A percentile compares a stretch with the other conserved stretches of the same genome.
Evolutionary conservation across 2,329 filamentous ascomycete species (phyloP).

Genomic region (Pseudogymnoascus sp.): DNA sequence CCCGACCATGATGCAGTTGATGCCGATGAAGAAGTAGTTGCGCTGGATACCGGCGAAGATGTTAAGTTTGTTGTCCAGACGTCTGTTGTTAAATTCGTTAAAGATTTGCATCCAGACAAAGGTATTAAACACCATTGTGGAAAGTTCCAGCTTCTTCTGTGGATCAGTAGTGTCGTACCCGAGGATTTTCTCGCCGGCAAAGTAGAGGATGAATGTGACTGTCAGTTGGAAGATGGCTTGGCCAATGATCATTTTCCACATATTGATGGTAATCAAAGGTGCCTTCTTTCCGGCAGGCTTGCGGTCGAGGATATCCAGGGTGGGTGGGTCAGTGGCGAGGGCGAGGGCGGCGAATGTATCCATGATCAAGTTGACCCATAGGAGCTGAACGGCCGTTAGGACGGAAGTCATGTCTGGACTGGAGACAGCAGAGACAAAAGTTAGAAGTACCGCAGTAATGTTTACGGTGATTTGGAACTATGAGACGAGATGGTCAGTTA

Average conservation of each 20-base stretch:
- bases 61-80: conserved; percentile 86
- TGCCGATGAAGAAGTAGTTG: conserved; percentile 81
- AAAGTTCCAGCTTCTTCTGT: conserved; percentile 38
- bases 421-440: conserved; percentile 58
- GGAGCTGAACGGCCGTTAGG: conserved; percentile 50
- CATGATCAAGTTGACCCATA: conserved; percentile 48
- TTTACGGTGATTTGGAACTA: conserved; percentile 35
- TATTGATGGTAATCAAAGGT: conserved; percentile 40
- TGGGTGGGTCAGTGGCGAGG: conserved; percentile 57
- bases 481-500: conserved; percentile 16
- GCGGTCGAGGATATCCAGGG: conserved; percentile 49
- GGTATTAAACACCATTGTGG: conserved; percentile 62
- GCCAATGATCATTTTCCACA: conserved; percentile 62
- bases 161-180: conserved; percentile 38
- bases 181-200: conserved; percentile 51
- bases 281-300: conserved; percentile 40
- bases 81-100: conserved; percentile 66
- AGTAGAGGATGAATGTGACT: conserved; percentile 55
- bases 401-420: conserved; percentile 50
- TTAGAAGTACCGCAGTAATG: conserved; percentile 59
- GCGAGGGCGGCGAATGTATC: conserved; percentile 62
- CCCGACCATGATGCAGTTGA: conserved; percentile 76
- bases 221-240: conserved; percentile 55
- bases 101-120: conserved; percentile 71
- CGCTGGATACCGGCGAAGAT: conserved; percentile 78